Conservation (phyloP, 176 grass and related monocot species). For the Carex kokanica region DNA sequence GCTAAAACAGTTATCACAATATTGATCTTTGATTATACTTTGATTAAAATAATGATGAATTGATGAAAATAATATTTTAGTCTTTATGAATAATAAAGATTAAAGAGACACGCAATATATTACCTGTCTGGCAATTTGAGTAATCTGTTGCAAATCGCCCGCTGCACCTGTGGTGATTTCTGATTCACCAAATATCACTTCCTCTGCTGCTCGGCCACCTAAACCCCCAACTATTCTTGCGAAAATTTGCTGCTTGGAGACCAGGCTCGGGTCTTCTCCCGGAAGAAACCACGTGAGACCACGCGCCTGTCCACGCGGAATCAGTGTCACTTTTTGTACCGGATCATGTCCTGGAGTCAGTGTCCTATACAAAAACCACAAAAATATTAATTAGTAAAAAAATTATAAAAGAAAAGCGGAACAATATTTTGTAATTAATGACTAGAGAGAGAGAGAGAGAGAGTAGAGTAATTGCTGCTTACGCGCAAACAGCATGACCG, state of each 20-base stretch:
- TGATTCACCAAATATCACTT: constrained; percentile 72
- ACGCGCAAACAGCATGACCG: constrained; percentile 83
- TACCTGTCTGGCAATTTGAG: constrained; percentile 62
- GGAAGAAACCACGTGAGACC: constrained; percentile 83
- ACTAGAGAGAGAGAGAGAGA: background rate
- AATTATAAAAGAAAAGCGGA: background rate
- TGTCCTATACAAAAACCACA: constrained; percentile 39
- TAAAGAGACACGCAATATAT: background rate
- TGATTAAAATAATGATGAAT: background rate
- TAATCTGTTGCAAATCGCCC: constrained; percentile 79
- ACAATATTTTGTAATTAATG: background rate
- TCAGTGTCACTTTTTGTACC: constrained; percentile 78
- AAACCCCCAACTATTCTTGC: constrained; percentile 71
- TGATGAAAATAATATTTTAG: background rate
- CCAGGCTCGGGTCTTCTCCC: constrained; percentile 46
- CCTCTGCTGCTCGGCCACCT: constrained; percentile 70
- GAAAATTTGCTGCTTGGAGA: constrained; percentile 72
- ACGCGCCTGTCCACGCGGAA: constrained; percentile 60
- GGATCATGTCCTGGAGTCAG: constrained; percentile 66
- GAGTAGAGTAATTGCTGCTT: constrained; percentile 25
- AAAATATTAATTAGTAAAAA: background rate
- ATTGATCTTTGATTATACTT: background rate
- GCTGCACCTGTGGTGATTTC: constrained; percentile 83
- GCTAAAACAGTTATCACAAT: background rate
- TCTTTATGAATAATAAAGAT: background rate